Conservation (phyloP, 805 yeast genomes). For the Starmerella floricola region DNA sequence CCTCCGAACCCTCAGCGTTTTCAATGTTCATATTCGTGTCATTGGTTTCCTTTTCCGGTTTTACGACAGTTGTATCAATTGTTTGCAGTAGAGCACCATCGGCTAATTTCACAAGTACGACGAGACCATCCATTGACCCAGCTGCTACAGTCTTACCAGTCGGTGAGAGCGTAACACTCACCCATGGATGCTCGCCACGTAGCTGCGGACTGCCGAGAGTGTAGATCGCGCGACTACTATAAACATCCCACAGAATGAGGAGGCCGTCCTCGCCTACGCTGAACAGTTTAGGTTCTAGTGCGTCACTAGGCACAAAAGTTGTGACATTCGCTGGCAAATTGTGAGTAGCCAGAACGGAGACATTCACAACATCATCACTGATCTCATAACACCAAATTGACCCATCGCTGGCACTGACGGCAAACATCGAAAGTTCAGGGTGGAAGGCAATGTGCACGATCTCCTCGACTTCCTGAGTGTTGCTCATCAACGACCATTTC, state of each 20-base stretch:
- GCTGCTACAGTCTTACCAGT: constrained; percentile 50
- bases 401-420: constrained; percentile 87
- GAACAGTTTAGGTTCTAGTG: constrained; percentile 50
- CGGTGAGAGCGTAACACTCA: constrained; percentile 45
- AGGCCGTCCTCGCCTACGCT: constrained; percentile 79
- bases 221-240: constrained; percentile 56
- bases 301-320: constrained; percentile 52
- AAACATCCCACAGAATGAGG: constrained; percentile 81
- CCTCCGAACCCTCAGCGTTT: constrained; percentile 23
- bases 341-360: constrained; percentile 41
- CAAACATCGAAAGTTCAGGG: constrained; percentile 65
- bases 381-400: constrained; percentile 87
- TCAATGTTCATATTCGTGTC: background rate
- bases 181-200: constrained; percentile 85
- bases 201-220: constrained; percentile 36
- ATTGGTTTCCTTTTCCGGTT: background rate
- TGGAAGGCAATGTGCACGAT: constrained; percentile 73
- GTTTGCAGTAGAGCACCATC: constrained; percentile 58
- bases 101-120: constrained; percentile 64
- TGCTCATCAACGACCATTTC: constrained; percentile 59
- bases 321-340: constrained; percentile 72
- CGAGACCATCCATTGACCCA: constrained; percentile 80
- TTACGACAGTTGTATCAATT: constrained; percentile 42
- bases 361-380: constrained; percentile 31
- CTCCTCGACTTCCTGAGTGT: constrained; percentile 81